These are phyloP conservation scores for Tylopilus sp. DNA, from an alignment of 1,284 basidiomycete species.

Conservation along the genomic window DNA sequence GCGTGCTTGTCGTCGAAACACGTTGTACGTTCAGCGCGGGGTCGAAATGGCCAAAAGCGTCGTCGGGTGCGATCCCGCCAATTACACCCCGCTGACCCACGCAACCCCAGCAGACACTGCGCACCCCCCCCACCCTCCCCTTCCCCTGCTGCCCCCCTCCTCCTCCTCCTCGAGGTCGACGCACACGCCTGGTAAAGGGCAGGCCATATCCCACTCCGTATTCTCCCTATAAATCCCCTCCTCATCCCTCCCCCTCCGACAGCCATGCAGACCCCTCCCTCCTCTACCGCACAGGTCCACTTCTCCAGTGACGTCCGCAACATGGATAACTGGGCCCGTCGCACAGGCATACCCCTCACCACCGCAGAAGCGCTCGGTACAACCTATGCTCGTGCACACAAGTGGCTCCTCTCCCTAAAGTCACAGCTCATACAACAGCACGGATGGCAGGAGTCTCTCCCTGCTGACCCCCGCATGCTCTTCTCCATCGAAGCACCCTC, in stretches of 20 bases:
- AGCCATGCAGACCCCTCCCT: constrained; percentile 39
- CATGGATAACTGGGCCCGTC: constrained; percentile 76
- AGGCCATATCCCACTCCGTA: constrained; percentile 19
- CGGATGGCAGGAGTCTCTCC: constrained; percentile 60
- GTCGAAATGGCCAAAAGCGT: constrained; percentile 39
- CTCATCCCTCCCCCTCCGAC: constrained; percentile 1
- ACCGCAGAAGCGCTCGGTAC: constrained; percentile 74
- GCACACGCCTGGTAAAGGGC: constrained; percentile 34
- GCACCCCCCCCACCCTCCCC: constrained; percentile 18
- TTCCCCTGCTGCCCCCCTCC: constrained; percentile 11
- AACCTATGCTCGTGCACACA: constrained; percentile 73
- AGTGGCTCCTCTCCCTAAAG: constrained; percentile 63
- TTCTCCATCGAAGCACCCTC: constrained; percentile 73
- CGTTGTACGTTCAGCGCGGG: constrained; percentile 51
- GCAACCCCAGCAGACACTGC: no score
- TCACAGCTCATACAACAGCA: constrained; percentile 58
- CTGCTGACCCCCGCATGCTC: constrained; percentile 65
- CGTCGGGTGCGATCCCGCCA: constrained; percentile 46
- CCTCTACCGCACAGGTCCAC: constrained; percentile 55
- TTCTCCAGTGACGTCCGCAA: constrained; percentile 73
- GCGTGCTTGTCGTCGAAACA: constrained; percentile 49
- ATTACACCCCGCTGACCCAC: constrained; percentile 40
- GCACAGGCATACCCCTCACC: constrained; percentile 73
- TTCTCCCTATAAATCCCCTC: constrained; percentile 27
- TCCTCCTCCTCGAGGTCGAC: constrained; percentile 13